phyloP scores from a whole-genome alignment of 1,284 basidiomycete species.

The Cutaneotrichosporon curvatum region DNA sequence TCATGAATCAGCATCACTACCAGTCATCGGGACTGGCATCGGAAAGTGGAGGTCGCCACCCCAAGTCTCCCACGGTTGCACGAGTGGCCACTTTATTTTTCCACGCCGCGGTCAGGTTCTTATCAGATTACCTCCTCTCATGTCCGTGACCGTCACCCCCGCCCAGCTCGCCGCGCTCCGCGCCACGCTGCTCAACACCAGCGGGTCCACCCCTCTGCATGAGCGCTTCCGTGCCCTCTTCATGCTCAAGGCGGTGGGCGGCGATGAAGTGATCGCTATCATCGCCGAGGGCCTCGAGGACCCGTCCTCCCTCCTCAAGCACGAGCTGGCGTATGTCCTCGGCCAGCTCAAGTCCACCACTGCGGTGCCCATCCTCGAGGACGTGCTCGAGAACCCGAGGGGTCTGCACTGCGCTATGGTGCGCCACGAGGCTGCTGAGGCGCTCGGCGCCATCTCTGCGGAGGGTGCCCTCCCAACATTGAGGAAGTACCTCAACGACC shows the following conservation, averaged over 20 bases:
- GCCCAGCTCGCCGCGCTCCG: constrained; percentile 35
- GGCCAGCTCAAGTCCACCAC: constrained; percentile 74
- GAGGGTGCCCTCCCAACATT: constrained; percentile 63
- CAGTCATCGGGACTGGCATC: not conserved
- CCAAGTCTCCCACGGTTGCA: not conserved
- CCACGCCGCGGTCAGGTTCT: not conserved
- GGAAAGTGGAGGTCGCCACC: not conserved
- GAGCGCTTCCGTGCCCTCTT: constrained; percentile 89
- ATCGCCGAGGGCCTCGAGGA: constrained; percentile 82
- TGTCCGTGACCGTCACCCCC: constrained; percentile 37
- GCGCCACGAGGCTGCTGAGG: constrained; percentile 97
- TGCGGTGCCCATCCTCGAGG: constrained; percentile 73
- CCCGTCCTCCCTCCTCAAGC: constrained; percentile 85
- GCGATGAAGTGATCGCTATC: constrained; percentile 67
- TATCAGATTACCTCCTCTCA: constrained; percentile 10
- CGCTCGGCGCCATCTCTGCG: constrained; percentile 87
- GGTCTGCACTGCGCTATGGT: constrained; percentile 69
- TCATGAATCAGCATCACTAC: not conserved
- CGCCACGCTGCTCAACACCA: constrained; percentile 63
- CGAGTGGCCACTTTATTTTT: not conserved
- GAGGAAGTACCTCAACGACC: constrained; percentile 63
- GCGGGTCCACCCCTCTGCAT: constrained; percentile 69
- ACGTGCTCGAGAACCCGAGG: constrained; percentile 62
- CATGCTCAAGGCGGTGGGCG: constrained; percentile 76
- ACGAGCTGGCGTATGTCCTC: constrained; percentile 94